Evolutionary conservation across 2,329 filamentous ascomycete species (phyloP).

Genomic region (Fusarium sp.): DNA sequence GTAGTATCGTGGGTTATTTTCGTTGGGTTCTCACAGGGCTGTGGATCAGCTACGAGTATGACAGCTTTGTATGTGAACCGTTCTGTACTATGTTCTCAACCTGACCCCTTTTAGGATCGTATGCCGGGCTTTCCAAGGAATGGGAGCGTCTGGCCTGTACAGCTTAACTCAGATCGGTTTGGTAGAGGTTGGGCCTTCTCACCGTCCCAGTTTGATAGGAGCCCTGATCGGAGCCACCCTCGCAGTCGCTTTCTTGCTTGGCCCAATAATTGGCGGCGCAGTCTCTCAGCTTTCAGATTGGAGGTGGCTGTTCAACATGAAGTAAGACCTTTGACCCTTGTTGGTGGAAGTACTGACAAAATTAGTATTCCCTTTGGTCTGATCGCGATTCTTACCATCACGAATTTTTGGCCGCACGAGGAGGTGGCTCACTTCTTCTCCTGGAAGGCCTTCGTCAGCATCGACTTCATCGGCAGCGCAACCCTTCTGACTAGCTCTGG

Average conservation of each 20-base stretch:
- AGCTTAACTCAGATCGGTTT: slow-evolving; percentile 68
- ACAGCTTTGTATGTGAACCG: slow-evolving; percentile 57
- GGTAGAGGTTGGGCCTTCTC: slow-evolving; percentile 65
- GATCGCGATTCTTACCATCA: slow-evolving; percentile 58
- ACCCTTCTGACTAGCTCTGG: slow-evolving; percentile 64
- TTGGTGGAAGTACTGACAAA: slow-evolving; percentile 15
- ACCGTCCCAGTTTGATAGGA: slow-evolving; percentile 64
- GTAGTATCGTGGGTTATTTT: slow-evolving; percentile 65
- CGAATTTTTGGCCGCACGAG: slow-evolving; percentile 59
- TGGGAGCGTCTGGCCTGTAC: slow-evolving; percentile 71
- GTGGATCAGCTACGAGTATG: slow-evolving; percentile 63
- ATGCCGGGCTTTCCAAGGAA: slow-evolving; percentile 68
- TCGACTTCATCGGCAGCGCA: slow-evolving; percentile 64
- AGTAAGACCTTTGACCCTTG: slow-evolving; percentile 54
- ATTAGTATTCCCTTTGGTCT: slow-evolving; percentile 62
- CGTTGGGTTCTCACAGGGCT: slow-evolving; percentile 65
- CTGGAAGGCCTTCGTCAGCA: slow-evolving; percentile 56
- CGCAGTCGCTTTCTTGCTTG: slow-evolving; percentile 67
- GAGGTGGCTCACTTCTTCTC: slow-evolving; percentile 52
- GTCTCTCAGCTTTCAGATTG: slow-evolving; percentile 65
- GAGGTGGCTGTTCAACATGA: slow-evolving; percentile 71
- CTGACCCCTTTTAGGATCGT: slow-evolving; percentile 59
- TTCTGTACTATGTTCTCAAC: slow-evolving; percentile 4
- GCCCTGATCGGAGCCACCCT: slow-evolving; percentile 66
- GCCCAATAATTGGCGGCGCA: slow-evolving; percentile 66